Evolutionary conservation across 257 asterid genomes (phyloP).

Genomic region (Nemophila menziesii): DNA sequence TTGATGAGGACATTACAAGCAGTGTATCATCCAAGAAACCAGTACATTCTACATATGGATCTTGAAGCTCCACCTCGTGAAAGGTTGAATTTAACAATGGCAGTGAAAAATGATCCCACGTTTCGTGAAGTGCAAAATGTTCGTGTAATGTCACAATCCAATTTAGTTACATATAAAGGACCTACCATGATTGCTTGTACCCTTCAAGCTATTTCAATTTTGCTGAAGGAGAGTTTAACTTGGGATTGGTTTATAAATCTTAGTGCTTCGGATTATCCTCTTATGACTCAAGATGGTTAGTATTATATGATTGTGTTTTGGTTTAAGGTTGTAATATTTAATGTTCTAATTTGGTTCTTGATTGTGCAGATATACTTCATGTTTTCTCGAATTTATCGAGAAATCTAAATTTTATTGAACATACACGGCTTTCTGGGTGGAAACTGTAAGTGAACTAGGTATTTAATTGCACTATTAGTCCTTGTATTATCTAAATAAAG

Average conservation of each 20-base stretch:
- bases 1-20: slow-evolving; percentile 91
- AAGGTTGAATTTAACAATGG: slow-evolving; percentile 76
- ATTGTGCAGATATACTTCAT: slow-evolving; percentile 76
- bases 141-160: slow-evolving; percentile 90
- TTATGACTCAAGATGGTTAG: slow-evolving; percentile 94
- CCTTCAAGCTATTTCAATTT: slow-evolving; percentile 79
- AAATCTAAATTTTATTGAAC: slow-evolving; percentile 83
- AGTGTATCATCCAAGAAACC: slow-evolving; percentile 89
- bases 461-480: background rate
- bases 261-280: slow-evolving; percentile 99
- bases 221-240: slow-evolving; percentile 63
- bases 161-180: slow-evolving; percentile 94
- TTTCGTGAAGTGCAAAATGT: slow-evolving; percentile 81
- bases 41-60: slow-evolving; percentile 93
- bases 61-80: slow-evolving; percentile 95
- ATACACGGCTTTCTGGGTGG: slow-evolving; percentile 82
- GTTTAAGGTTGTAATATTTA: too few relatives aligned
- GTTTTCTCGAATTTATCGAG: slow-evolving; percentile 76
- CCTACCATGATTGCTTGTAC: slow-evolving; percentile 98
- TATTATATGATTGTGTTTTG: slow-evolving; percentile 15
- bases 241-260: slow-evolving; percentile 99
- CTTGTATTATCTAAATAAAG: too few relatives aligned
- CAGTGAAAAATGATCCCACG: slow-evolving; percentile 78
- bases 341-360: slow-evolving; percentile 9
- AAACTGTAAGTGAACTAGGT: slow-evolving; percentile 56